Percentiles rank a stretch among this genome's conserved stretches.
Evolutionary conservation across 768 basidiomycete species (phyloP).

Genomic region (Hypholoma fasciculare): DNA sequence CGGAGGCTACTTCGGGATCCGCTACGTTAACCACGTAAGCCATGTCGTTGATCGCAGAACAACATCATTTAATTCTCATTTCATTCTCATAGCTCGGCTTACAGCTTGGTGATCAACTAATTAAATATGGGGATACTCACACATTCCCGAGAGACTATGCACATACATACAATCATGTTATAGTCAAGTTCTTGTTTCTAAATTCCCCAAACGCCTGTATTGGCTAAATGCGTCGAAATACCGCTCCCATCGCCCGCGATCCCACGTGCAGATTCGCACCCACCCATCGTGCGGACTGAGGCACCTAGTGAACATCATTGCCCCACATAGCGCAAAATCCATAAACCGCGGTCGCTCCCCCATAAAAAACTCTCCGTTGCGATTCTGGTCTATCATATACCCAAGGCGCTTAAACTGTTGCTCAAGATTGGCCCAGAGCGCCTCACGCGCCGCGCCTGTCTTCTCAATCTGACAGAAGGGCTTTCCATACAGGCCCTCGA

Average conservation of each 20-base stretch:
- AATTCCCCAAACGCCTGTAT: slow-evolving; percentile 20
- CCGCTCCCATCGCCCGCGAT: slow-evolving; percentile 26
- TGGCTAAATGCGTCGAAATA: slow-evolving; percentile 18
- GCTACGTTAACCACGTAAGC: slow-evolving; percentile 56
- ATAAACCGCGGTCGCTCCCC: slow-evolving; percentile 20
- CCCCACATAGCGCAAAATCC: slow-evolving; percentile 27
- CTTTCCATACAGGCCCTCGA: slow-evolving; percentile 18
- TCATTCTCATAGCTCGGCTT: slow-evolving; percentile 35
- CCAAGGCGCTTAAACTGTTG: slow-evolving; percentile 12
- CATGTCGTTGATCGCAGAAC: neutral
- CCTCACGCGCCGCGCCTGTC: slow-evolving; percentile 22
- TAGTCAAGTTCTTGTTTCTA: neutral
- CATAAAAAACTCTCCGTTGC: slow-evolving; percentile 17
- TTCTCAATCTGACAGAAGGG: slow-evolving; percentile 21
- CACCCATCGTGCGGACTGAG: slow-evolving; percentile 28
- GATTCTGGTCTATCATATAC: slow-evolving; percentile 12
- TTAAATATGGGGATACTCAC: neutral
- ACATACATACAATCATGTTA: neutral
- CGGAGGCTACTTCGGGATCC: slow-evolving; percentile 60
- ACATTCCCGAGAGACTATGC: neutral
- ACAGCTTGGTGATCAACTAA: slow-evolving; percentile 47
- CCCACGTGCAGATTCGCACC: slow-evolving; percentile 23
- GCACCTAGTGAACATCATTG: slow-evolving; percentile 20
- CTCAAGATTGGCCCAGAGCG: slow-evolving; percentile 22
- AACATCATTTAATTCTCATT: neutral